Evolutionary conservation across 768 basidiomycete species (phyloP), one percentile per base, ranked within the genome.

Genomic region (Leccinellum albellum): DNA sequence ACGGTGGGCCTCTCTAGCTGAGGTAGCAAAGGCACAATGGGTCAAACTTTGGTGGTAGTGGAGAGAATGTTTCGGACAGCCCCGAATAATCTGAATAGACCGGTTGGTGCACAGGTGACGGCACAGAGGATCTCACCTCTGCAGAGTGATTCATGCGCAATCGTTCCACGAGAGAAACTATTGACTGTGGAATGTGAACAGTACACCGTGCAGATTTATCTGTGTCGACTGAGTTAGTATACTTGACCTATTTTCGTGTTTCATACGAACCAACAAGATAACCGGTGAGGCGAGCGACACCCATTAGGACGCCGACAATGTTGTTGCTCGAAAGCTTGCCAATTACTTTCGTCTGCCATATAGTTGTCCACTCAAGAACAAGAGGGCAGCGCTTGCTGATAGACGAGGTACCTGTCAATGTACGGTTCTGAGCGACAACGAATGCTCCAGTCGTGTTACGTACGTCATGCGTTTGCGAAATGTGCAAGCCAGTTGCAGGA

Each of bases 261-360:
- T 29, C 20, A 50, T 52, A 75, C 83, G 68, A 72, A 89, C 88
- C 79, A 61, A 74, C 77, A 28, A 85, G 68, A 49, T 72, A 64
- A 50, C 83, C 83, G 44, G 86, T 72, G 48, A 92, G 79, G 50
- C 93, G 82, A n/a, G 94, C 87, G 3, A 93, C 79, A 7, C 85
- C 88, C 55, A 97, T 92, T 47, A 93, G 82, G 33, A 97, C 93
- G 58, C 92, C 94, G 51, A 89, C 78, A 13, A 96, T 85, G 33
- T 68, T 65, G 66, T 98, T 95, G 31, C 28, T 76, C 71, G 20
- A 95, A 70, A 17, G 76, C 73, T 55, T 76, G 69, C 73, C 91
- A 81, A 61, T 68, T 63, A 20, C 33, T 72, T 62, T 76, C 79
- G 64, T 78, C 81, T 55, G 72, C 71, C 29, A 75, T 65, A 56